Conservation (phyloP, 495 filamentous ascomycete species). For the Sabuloglossum arenarium region DNA sequence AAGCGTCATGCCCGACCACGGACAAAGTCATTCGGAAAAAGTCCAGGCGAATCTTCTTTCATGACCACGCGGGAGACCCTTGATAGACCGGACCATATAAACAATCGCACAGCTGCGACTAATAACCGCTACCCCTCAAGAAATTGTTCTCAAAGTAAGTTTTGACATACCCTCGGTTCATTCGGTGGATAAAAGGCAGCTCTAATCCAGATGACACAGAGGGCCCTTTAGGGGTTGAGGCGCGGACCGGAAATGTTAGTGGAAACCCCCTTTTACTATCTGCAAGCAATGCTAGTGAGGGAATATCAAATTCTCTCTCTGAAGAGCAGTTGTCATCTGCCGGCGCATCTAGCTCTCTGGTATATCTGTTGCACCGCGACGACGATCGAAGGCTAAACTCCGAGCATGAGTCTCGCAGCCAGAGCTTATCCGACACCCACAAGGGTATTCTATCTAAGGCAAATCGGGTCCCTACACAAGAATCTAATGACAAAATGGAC, state of each 20-base stretch:
- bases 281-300: background rate
- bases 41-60: background rate
- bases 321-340: background rate
- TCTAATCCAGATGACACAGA: background rate
- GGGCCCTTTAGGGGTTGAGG: background rate
- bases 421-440: background rate
- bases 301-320: background rate
- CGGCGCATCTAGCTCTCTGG: background rate
- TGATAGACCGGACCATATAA: background rate
- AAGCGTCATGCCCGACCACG: background rate
- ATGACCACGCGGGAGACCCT: conserved; percentile 3
- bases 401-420: background rate
- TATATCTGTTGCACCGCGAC: background rate
- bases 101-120: background rate
- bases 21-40: background rate
- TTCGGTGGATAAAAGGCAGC: background rate
- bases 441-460: background rate
- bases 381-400: background rate
- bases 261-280: background rate
- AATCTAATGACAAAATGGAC: background rate
- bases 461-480: background rate
- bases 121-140: too few relatives aligned
- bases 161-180: background rate
- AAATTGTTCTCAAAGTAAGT: background rate
- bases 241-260: background rate